Evolutionary conservation across 768 basidiomycete species (phyloP), one percentile per base, ranked within the genome.

Genomic region (Naganishia onofrii): DNA sequence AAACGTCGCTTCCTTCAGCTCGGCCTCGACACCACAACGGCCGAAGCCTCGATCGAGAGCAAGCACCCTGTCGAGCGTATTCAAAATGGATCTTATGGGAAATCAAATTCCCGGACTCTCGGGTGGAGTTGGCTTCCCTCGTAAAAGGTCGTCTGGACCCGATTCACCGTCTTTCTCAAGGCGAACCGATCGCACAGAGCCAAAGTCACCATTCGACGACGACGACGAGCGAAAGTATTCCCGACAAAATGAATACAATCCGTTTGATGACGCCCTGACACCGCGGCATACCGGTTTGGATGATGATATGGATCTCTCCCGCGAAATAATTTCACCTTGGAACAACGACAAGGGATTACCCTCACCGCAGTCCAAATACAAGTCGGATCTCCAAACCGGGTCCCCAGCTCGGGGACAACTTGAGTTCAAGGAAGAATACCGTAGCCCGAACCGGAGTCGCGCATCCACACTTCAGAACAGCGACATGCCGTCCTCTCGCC

Each of bases 1-100:
- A 54, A 77, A 77, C 7, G 70, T 74, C 26, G 77, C 76, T 0
- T 67, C 65, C n/a, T 72, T 72, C 53, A 68, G 58, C 42, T 42
- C 58, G 10, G 13, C 4, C 38, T 42, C 38, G 23, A 5, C 60
- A 36, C 60, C 60, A 3, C 60, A 63, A 29, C 21, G 60, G 21
- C 60, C 60, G 1, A 63, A 63, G 29, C 60, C 58, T 1, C 46
- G 55, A 55, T 70, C 69, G 44, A 42, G 54, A 13, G 58, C 71
- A 19, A 63, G 67, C 15, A 64, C 69, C 0, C 23, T 70, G 21
- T 38, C 48, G 19, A 66, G 70, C 32, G 66, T 71, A 15, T 71
- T 66, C 64, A 71, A 71, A 34, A 58, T 63, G 53, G 71, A 68
- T 34, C 36, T 67, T 23, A 60, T 53, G 60, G 67, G 69, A 3